These are phyloP conservation scores for Metarhizium album DNA, from an alignment of 2,329 filamentous ascomycete genomes.

Conservation along the genomic window DNA sequence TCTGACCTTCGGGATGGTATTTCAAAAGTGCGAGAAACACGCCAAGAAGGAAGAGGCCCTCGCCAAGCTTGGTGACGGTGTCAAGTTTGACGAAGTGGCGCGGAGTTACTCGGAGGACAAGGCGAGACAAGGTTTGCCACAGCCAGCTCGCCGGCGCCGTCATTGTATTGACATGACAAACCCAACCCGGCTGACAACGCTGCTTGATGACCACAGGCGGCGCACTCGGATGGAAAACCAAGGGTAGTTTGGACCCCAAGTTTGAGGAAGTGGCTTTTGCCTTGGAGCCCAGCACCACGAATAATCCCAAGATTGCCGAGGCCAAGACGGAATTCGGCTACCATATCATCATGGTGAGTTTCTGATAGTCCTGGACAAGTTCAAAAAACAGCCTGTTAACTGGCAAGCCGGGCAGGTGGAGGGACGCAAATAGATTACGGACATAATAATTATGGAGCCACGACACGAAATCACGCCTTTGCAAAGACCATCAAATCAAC, in stretches of 20 bases:
- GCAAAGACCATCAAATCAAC: neutral
- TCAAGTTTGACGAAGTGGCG: conserved; percentile 67
- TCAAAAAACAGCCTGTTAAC: neutral
- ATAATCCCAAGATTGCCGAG: conserved; percentile 54
- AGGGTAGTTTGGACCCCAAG: conserved; percentile 53
- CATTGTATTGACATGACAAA: neutral
- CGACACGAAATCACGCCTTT: neutral
- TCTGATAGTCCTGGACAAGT: neutral
- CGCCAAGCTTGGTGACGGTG: conserved; percentile 53
- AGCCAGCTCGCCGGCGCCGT: neutral
- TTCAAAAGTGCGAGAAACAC: conserved; percentile 57
- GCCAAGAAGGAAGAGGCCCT: conserved; percentile 68
- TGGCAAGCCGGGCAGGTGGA: conserved; percentile 21
- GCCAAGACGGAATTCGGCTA: conserved; percentile 68
- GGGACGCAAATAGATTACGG: conserved; percentile 25
- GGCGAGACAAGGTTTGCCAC: conserved; percentile 46
- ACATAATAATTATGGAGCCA: conserved; percentile 2
- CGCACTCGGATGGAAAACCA: conserved; percentile 60
- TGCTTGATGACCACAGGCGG: conserved; percentile 40
- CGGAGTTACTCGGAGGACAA: conserved; percentile 67
- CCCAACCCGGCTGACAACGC: neutral
- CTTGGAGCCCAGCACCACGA: conserved; percentile 54
- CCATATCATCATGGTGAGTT: conserved; percentile 65
- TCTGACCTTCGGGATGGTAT: neutral
- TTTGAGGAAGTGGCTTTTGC: conserved; percentile 66